phyloP scores from a whole-genome alignment of 495 filamentous ascomycete genomes.

The Talaromyces wortmannii region DNA sequence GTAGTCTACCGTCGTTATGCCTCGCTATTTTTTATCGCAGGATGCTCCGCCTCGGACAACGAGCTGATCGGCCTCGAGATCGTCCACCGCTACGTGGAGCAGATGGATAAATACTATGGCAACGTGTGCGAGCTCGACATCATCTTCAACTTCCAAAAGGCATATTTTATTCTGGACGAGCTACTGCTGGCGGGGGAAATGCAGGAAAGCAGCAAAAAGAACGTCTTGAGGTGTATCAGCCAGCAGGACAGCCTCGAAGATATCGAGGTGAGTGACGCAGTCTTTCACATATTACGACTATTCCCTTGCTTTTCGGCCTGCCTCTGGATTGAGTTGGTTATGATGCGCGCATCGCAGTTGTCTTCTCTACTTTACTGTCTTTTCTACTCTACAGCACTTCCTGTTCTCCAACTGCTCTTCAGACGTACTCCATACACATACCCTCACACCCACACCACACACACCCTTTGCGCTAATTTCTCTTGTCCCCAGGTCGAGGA shows the following conservation, averaged over 20 bases:
- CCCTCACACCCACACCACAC: background rate
- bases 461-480: slow-evolving; percentile 40
- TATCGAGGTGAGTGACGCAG: slow-evolving; percentile 75
- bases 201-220: slow-evolving; percentile 99
- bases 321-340: too few relatives aligned
- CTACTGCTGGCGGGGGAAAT: slow-evolving; percentile 92
- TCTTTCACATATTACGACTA: slow-evolving; percentile 1
- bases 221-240: slow-evolving; percentile 87
- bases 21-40: slow-evolving; percentile 98
- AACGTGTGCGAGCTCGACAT: slow-evolving; percentile 99
- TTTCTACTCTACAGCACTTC: too few relatives aligned
- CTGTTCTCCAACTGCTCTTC: too few relatives aligned
- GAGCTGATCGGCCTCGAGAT: slow-evolving; percentile 97
- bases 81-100: slow-evolving; percentile 97
- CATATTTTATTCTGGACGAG: slow-evolving; percentile 98
- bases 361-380: too few relatives aligned
- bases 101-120: slow-evolving; percentile 99
- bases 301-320: background rate
- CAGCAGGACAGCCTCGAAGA: slow-evolving; percentile 94
- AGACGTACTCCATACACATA: background rate
- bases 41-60: slow-evolving; percentile 90
- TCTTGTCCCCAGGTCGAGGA: slow-evolving; percentile 75
- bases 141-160: slow-evolving; percentile 99
- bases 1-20: slow-evolving; percentile 98
- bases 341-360: too few relatives aligned